Evolutionary conservation across 768 basidiomycete species (phyloP).

Genomic region (Pleurotus sapidus): DNA sequence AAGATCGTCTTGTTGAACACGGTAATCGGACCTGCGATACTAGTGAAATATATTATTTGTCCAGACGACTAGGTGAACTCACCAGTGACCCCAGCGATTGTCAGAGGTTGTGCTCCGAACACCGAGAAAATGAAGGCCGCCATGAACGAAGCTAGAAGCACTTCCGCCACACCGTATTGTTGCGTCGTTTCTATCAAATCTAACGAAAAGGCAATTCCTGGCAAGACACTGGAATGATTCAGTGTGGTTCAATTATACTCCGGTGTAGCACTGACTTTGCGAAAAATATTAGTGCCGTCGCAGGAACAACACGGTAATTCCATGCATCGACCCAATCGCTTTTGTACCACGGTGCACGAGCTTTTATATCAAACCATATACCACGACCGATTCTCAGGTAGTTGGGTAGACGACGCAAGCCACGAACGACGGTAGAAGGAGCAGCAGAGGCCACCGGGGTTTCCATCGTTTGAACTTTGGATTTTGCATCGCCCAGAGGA

Average conservation of each 20-base stretch:
- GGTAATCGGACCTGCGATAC: slow-evolving; percentile 78
- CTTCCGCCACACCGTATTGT: slow-evolving; percentile 88
- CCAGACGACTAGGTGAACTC: not conserved
- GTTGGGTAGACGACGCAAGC: not conserved
- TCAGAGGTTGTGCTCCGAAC: slow-evolving; percentile 87
- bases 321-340: slow-evolving; percentile 91
- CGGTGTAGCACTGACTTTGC: slow-evolving; percentile 57
- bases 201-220: slow-evolving; percentile 88
- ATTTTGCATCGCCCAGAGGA: not conserved
- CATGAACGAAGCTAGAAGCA: slow-evolving; percentile 82
- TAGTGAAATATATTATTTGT: not conserved
- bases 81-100: slow-evolving; percentile 91
- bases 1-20: slow-evolving; percentile 91
- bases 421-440: not conserved
- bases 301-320: slow-evolving; percentile 88
- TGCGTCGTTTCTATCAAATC: slow-evolving; percentile 90
- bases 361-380: slow-evolving; percentile 65
- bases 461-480: not conserved
- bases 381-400: slow-evolving; percentile 47
- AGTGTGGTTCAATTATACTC: not conserved
- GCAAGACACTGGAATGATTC: slow-evolving; percentile 56
- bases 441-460: not conserved
- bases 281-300: slow-evolving; percentile 83
- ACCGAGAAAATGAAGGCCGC: slow-evolving; percentile 85
- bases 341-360: slow-evolving; percentile 75